phyloP scores from a whole-genome alignment of 2,329 filamentous ascomycete genomes.

The Talaromyces sp. region DNA sequence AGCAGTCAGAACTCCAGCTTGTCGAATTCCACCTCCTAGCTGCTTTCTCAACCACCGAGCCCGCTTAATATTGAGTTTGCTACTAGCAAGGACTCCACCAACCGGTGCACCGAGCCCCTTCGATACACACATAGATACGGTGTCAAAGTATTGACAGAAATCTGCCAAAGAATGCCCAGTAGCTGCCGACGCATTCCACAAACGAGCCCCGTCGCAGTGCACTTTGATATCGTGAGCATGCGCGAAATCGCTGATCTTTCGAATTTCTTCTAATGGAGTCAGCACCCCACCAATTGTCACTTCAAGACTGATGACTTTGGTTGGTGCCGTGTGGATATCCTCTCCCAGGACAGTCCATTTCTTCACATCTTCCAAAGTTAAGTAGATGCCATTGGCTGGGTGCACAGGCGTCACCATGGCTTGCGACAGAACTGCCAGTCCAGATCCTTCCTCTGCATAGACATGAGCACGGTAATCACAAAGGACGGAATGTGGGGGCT shows the following conservation, averaged over 20 bases:
- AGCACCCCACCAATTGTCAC: constrained; percentile 20
- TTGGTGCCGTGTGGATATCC: constrained; percentile 36
- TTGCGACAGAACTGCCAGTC: no score
- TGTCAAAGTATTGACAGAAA: constrained; percentile 68
- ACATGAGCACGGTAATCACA: no score
- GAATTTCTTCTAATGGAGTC: constrained; percentile 19
- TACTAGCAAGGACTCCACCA: constrained; percentile 67
- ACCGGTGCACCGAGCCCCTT: constrained; percentile 78
- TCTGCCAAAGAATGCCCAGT: constrained; percentile 65
- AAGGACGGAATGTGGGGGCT: no score
- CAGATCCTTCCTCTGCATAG: not conserved
- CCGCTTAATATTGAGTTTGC: constrained; percentile 57
- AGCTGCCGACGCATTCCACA: constrained; percentile 74
- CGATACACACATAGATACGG: constrained; percentile 70
- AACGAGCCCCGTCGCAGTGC: constrained; percentile 73
- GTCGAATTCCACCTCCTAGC: constrained; percentile 73
- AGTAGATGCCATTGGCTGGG: constrained; percentile 35
- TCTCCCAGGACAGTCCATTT: constrained; percentile 30
- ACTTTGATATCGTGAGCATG: constrained; percentile 62
- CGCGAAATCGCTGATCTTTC: constrained; percentile 57
- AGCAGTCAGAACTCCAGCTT: constrained; percentile 71
- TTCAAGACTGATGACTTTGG: constrained; percentile 22
- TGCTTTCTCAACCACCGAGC: constrained; percentile 71
- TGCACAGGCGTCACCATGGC: constrained; percentile 13
- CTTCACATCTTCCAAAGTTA: constrained; percentile 40